These are phyloP conservation scores for Amanita subjunquillea DNA, from an alignment of 768 basidiomycete genomes.

Conservation along the genomic window DNA sequence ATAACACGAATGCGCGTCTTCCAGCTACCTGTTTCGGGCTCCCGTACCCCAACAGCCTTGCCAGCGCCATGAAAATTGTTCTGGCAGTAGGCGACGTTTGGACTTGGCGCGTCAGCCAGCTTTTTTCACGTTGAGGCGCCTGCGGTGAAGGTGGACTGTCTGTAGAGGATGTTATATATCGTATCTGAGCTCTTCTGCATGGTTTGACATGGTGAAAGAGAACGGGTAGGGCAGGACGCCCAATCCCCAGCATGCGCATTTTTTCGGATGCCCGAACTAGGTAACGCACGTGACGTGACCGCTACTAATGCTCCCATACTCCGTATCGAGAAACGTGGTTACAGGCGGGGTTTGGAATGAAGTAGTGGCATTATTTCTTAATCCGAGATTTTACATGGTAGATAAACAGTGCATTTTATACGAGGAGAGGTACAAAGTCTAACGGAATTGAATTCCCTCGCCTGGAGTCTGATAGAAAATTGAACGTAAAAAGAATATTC, in stretches of 20 bases:
- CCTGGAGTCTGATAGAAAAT: no score
- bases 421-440: no score
- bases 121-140: constrained; percentile 15
- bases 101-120: constrained; percentile 48
- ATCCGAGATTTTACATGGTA: no score
- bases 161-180: neutral
- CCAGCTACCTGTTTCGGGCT: constrained; percentile 54
- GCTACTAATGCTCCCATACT: no score
- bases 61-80: constrained; percentile 35
- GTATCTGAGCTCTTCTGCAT: neutral
- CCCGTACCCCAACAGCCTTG: constrained; percentile 46
- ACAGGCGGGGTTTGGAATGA: no score
- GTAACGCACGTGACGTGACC: no score
- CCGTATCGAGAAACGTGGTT: no score
- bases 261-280: no score
- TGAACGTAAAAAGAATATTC: no score
- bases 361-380: no score
- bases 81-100: constrained; percentile 37
- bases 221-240: neutral
- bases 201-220: neutral
- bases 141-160: neutral
- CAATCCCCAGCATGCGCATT: neutral
- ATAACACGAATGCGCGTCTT: constrained; percentile 44
- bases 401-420: no score
- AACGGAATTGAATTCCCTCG: no score